Conservation (phyloP, 2,329 filamentous ascomycete species). For the Colletotrichum sp. region DNA sequence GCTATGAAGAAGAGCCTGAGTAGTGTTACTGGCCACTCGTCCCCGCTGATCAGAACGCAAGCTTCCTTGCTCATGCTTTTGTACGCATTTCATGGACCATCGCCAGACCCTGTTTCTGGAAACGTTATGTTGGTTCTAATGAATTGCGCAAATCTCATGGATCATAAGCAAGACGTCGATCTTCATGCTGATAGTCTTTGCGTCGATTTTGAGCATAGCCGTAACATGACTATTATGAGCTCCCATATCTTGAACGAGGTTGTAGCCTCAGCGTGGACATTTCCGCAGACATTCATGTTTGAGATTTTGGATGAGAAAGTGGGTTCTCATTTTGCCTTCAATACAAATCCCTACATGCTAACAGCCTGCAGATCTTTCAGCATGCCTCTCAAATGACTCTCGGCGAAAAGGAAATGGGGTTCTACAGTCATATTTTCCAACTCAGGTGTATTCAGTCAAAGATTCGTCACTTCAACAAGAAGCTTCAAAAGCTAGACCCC, state of each 20-base stretch:
- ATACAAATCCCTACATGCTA: background rate
- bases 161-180: background rate
- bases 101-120: background rate
- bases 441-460: background rate
- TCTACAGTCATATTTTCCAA: background rate
- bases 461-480: background rate
- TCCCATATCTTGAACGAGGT: background rate
- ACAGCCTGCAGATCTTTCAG: background rate
- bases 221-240: background rate
- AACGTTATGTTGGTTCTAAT: background rate
- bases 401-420: background rate
- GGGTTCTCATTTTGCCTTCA: background rate
- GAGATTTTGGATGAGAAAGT: background rate
- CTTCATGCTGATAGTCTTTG: background rate
- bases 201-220: background rate
- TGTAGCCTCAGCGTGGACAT: background rate
- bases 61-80: background rate
- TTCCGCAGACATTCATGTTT: background rate
- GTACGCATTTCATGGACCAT: background rate
- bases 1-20: background rate
- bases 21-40: background rate
- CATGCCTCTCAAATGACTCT: background rate
- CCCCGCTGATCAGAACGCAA: background rate
- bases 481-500: background rate
- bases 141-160: background rate